A percentile compares a stretch with the other conserved stretches of the same genome.
Conservation (phyloP, 169 alveolate genomes). For the Plasmodium adleri region DNA sequence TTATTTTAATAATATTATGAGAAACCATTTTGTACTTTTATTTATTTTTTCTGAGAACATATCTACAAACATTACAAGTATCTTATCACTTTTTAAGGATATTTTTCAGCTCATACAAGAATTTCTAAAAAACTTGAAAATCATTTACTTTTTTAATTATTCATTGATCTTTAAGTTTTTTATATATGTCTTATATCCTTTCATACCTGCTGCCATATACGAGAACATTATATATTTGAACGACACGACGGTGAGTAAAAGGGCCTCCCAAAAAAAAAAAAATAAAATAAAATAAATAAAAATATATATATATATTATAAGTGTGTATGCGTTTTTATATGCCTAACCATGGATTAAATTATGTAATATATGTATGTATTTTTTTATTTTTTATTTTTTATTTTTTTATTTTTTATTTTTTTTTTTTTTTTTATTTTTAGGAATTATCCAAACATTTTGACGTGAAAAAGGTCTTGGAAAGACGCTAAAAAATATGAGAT, state of each 20-base stretch:
- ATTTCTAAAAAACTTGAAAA: constrained; percentile 34
- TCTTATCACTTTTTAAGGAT: constrained; percentile 56
- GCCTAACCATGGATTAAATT: no score
- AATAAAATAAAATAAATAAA: not conserved
- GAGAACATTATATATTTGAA: constrained; percentile 20
- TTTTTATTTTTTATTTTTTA: not conserved
- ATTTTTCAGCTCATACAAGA: constrained; percentile 38
- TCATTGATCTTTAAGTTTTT: constrained; percentile 41
- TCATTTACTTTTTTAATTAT: constrained; percentile 49
- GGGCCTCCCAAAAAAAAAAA: not conserved
- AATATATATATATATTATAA: not conserved
- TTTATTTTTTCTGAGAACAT: constrained; percentile 41
- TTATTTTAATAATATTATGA: constrained; percentile 38
- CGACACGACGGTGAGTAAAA: constrained; percentile 15
- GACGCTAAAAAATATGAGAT: not conserved
- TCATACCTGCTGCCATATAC: constrained; percentile 45
- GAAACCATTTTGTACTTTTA: constrained; percentile 48
- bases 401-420: not conserved
- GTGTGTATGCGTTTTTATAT: no score
- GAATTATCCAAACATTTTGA: constrained; percentile 60
- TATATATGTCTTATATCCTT: constrained; percentile 50
- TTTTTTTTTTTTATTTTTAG: constrained; percentile 14
- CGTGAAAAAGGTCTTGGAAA: constrained; percentile 42
- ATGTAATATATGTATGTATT: no score
- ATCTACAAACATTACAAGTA: constrained; percentile 24